Evolutionary conservation across 371 early-diverging fungal species (phyloP), one percentile per base, ranked within the genome.

Genomic region (Mortierella sp.): DNA sequence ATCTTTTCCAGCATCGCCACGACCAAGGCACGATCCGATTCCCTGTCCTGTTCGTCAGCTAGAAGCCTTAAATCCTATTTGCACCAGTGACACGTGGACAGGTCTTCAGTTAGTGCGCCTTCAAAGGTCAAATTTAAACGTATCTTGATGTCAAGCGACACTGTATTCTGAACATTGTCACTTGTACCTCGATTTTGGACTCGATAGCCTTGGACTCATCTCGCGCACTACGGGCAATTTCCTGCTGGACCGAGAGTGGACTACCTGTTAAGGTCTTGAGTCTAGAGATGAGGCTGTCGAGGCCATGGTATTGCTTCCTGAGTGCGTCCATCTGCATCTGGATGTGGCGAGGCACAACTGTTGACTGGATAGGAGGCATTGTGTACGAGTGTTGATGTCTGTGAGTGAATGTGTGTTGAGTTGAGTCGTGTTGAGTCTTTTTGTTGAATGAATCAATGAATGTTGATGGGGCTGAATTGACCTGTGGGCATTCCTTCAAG

Each of bases 21-120:
- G 42, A 94, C 89, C 14, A 80, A 65, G 13, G 80, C 72, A 45
- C 90, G 90, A 54, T 91, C 89, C 8, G 90, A 48, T 57, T 92
- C 91, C 50, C 84, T 84, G 60, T 94, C 94, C 80, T 94, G 91
- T 86, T 93, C 92, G 54, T 95, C 94, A 19, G 93, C 92, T 14
- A 91, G 71, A 71, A 89, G 81, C 42, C 88, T 89, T 21, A 93
- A 73, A 34, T 88, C 82, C 95, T 95, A 82, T 63, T 63, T 76
- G 9, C 72, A 58, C 21, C 14, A 58, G 3, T n/a, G 2, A 4
- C 68, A 72, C 65, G 26, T 34, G 26, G 42, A 24, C 6, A 34
- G 26, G 26, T n/a, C 11, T 57, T 57, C 26, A 13, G 2, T 57
- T 52, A 19, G 1, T 28, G 5, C 3, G 31, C 28, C 31, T 4